Base-by-base conservation (phyloP, 805 yeast species). In the Cyberlindnera japonica region DNA sequence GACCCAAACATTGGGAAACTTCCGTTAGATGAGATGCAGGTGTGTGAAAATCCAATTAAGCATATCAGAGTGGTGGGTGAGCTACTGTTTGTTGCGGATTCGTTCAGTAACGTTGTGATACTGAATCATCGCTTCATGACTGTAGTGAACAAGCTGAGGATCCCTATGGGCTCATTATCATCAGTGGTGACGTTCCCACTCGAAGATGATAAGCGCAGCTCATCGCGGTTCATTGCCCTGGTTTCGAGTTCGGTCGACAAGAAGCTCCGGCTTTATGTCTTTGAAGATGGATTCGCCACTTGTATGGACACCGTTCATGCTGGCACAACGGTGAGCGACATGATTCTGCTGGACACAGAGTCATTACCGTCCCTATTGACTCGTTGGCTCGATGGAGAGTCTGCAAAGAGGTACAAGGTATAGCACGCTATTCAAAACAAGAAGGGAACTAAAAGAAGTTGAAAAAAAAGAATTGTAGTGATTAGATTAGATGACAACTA, bases 141-240 rank as follows among this genome's bases (percentile, higher is more conserved):
- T 3, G 24, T 51, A 3, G 26, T 51, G 1, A 44, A 47, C 15
- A 40, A 21, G n/a, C 36, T 53, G 11, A 43, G 29, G n/a, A 34
- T 54, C 11, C 48, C 49, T 3, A 43, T 53, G 6, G 60, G 60
- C 2, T 49, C 60, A 5, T 22, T 55, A 11, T 49, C 55, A 2
- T 22, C 47, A 6, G 18, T 55, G 22, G 27, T 15, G 2, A 26
- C 33, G 2, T 26, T 35, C 19, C 43, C 46, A 31, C 26, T 38
- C 13, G 37, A 43, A 10, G 5, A 30, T 18, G 35, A 38, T 14
- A 30, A 26, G 23, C 31, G 31, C 6, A 23, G 40, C 9, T 26
- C 17, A 13, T 31, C 43, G 10, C 24, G 39, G n/a, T 48, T 46
- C 31, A n/a, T 48, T 8, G 32, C 40, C 6, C 16, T 45, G 3